Evolutionary conservation across 1,284 basidiomycete genomes (phyloP), one percentile per base, ranked within the genome.

Genomic region (Leccinum ponderosum): DNA sequence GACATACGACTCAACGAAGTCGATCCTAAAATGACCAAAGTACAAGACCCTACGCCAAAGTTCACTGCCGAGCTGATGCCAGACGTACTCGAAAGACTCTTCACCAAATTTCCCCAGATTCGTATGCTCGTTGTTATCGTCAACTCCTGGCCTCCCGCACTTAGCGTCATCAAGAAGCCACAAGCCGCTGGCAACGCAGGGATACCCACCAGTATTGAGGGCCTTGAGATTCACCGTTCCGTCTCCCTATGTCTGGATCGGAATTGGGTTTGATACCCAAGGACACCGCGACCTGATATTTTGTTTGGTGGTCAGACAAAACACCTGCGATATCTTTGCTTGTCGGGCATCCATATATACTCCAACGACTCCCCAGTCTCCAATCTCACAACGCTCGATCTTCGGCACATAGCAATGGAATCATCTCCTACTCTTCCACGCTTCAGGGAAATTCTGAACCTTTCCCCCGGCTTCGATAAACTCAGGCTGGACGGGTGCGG

Each of bases 401-500:
- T 90, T 57, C 81, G 87, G 52, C 80, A 83, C 29, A 78, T 89
- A 58, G 78, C 83, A 11, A 69, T 82, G 14, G 73, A 82, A 3
- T 73, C 79, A 7, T 79, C 78, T 51, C 87, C 86, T 5, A 75
- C 73, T 20, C 70, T 83, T 11, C 31, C 63, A 7, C 77, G 76
- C 15, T 88, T 89, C 68, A 79, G 80, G 33, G 72, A 79, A 51
- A 77, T 90, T 47, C 78, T 90, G 27, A 56, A 57, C 9, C 73
- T 65, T 44, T 87, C 81, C 56, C 82, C 82, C 14, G 71, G 71
- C 7, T 69, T 90, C 25, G 73, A 73, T 57, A 85, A 82, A 55
- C 76, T 90, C 31, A 76, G 80, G 27, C 67, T 90, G 22, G 83
- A 87, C 65, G 83, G 84, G 56, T 84, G 84, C 37, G 84, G 85